Base-by-base conservation (phyloP, 768 basidiomycete species). In the Tylopilus balloui region DNA sequence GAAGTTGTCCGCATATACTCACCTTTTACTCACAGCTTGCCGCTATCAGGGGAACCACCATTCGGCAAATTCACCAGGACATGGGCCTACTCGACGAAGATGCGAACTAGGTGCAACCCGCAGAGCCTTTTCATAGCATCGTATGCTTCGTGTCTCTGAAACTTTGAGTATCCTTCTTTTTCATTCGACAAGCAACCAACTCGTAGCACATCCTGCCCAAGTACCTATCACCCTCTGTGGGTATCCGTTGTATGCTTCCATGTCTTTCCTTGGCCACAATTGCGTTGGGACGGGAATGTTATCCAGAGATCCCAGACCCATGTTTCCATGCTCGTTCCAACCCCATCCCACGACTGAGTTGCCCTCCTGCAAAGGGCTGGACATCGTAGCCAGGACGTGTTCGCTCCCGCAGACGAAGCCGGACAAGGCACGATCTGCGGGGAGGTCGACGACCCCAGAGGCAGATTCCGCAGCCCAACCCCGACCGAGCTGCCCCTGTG, bases 321-420 rank as follows among this genome's bases (percentile, higher is more conserved):
- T 73, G 66, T 96, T 98, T 7, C 95, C 95, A 63, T 97, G 95
- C 66, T 98, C 95, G 65, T 97, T 98, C 94, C 95, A 98, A 0
- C 95, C 95, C 90, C 94, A 96, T 0, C 81, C 88, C 80, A 82
- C 88, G 0, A 93, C 77, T 9, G 50, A 38, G 20, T 45, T 24
- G 4, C 35, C 28, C 54, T 79, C 76, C 1, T 57, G 53, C 12
- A 36, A 27, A 21, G 47, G 37, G n/a, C 36, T 44, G 4, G 54
- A 43, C 43, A 51, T 48, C 2, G 73, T 56, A 15, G 68, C 68
- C 9, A 96, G 67, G 3, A 90, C 78, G 66, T 97, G 93, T 66
- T 97, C 94, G 57, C 88, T 91, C 17, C 93, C 92, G 48, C 86
- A 88, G 0, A 78, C 79, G 13, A 94, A 44, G 20, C 17, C 51